phyloP scores from a whole-genome alignment of 176 grass and related monocot species.

The Thalia dealbata region DNA sequence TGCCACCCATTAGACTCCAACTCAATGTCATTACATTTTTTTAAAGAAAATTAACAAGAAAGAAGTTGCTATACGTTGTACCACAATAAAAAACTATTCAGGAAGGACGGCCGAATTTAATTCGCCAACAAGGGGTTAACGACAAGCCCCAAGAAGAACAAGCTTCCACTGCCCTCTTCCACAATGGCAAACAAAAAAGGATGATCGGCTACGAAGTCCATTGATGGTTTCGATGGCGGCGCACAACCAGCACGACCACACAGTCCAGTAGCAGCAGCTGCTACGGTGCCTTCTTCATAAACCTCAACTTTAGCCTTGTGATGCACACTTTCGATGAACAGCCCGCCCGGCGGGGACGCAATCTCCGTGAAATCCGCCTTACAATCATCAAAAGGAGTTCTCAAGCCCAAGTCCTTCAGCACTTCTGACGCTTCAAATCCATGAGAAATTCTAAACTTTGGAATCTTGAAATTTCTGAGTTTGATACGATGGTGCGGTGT shows the following conservation, averaged over 20 bases:
- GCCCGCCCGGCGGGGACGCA: slow-evolving; percentile 2
- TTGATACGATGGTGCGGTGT: slow-evolving; percentile 2
- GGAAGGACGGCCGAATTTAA: background rate
- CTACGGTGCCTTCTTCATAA: slow-evolving; percentile 56
- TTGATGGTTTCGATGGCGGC: background rate
- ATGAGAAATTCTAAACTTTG: slow-evolving; percentile 48
- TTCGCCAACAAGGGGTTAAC: background rate
- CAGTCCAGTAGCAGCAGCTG: slow-evolving; percentile 30
- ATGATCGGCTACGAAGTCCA: slow-evolving; percentile 41
- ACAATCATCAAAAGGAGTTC: slow-evolving; percentile 22
- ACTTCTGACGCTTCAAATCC: slow-evolving; percentile 20
- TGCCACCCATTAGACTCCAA: too few relatives aligned
- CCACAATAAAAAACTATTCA: too few relatives aligned
- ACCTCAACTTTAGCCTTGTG: slow-evolving; percentile 51
- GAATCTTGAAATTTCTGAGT: slow-evolving; percentile 33
- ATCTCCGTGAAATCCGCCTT: slow-evolving; percentile 41
- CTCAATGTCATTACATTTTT: too few relatives aligned
- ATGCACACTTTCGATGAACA: slow-evolving; percentile 22
- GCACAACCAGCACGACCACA: accelerated
- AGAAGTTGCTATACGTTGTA: too few relatives aligned
- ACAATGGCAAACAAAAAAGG: slow-evolving; percentile 35
- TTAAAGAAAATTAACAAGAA: too few relatives aligned
- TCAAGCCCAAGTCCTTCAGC: slow-evolving; percentile 29
- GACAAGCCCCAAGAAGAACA: slow-evolving; percentile 28
- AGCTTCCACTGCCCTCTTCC: slow-evolving; percentile 21